Conservation (phyloP, 305 asterid genomes). For the Rubia peregrina region DNA sequence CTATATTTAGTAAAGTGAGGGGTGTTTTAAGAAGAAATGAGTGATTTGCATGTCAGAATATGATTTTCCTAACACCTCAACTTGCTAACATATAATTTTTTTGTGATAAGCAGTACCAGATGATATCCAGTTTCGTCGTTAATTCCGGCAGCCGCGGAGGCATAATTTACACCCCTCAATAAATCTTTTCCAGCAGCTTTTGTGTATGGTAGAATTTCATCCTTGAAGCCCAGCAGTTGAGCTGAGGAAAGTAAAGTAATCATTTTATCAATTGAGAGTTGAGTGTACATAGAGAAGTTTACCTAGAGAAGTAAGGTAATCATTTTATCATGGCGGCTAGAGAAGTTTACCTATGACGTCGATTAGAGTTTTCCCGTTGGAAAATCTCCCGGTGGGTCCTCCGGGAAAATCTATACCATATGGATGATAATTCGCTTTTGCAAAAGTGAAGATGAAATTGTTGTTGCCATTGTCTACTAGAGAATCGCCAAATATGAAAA, state of each 20-base stretch:
- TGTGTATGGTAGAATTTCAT: conserved; percentile 49
- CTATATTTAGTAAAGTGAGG: too few species aligned
- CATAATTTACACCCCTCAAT: conserved; percentile 66
- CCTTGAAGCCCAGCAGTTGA: conserved; percentile 58
- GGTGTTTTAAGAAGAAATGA: too few species aligned
- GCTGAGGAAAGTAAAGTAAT: conserved; percentile 26
- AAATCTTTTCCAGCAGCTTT: conserved; percentile 41
- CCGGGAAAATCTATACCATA: conserved; percentile 60
- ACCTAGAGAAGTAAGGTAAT: not conserved
- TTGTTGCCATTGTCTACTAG: conserved; percentile 80
- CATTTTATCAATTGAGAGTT: too few species aligned
- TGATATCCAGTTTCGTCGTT: conserved; percentile 70
- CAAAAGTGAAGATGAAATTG: conserved; percentile 58
- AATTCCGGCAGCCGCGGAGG: conserved; percentile 82
- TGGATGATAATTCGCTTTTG: conserved; percentile 73
- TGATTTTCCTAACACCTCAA: too few species aligned
- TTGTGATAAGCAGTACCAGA: conserved; percentile 37
- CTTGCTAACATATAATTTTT: too few species aligned
- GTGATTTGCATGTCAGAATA: too few species aligned
- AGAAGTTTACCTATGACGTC: conserved; percentile 55
- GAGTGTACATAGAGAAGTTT: not conserved
- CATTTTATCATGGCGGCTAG: not conserved
- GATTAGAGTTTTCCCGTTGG: conserved; percentile 57
- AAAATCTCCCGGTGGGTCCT: conserved; percentile 79
- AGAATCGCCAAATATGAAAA: conserved; percentile 23